A percentile compares a stretch with the other conserved stretches of the same genome.
phyloP scores from a whole-genome alignment of 1,139 yeast species.

The Blastobotrys arbuscula region DNA sequence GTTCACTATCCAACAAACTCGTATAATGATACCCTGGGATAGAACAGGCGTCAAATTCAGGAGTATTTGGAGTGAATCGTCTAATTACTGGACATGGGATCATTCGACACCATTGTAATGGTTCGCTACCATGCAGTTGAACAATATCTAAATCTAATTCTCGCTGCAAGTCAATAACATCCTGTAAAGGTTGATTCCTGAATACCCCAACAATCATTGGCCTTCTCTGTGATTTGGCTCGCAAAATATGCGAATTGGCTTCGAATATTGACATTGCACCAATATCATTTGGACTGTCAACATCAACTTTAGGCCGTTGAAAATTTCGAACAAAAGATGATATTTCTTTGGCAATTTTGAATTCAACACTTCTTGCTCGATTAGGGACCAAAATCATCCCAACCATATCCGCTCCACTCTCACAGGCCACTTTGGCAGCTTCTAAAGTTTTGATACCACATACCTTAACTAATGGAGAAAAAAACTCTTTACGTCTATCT shows the following conservation, averaged over 20 bases:
- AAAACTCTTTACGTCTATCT: not conserved
- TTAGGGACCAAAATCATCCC: slow-evolving; percentile 88
- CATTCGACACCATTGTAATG: slow-evolving; percentile 47
- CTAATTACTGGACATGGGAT: slow-evolving; percentile 63
- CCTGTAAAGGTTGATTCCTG: slow-evolving; percentile 67
- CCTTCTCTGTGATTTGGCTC: slow-evolving; percentile 38
- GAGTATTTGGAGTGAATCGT: slow-evolving; percentile 63
- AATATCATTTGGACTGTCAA: not conserved
- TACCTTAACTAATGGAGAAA: slow-evolving; percentile 52
- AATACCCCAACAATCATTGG: slow-evolving; percentile 88
- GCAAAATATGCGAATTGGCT: slow-evolving; percentile 19
- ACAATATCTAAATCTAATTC: slow-evolving; percentile 63
- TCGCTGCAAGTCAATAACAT: slow-evolving; percentile 46
- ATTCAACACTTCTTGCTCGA: slow-evolving; percentile 63
- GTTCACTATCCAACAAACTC: slow-evolving; percentile 77
- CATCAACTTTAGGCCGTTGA: not conserved
- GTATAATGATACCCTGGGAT: slow-evolving; percentile 43
- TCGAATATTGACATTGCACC: slow-evolving; percentile 20
- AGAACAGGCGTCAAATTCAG: slow-evolving; percentile 36
- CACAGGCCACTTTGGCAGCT: slow-evolving; percentile 62
- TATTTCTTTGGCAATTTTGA: slow-evolving; percentile 50
- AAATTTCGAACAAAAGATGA: slow-evolving; percentile 33
- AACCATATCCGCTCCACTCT: slow-evolving; percentile 64
- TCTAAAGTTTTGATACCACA: slow-evolving; percentile 72
- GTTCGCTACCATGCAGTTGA: slow-evolving; percentile 86